phyloP scores from a whole-genome alignment of 208 protist species.

The Vickermania spadyakhi region DNA sequence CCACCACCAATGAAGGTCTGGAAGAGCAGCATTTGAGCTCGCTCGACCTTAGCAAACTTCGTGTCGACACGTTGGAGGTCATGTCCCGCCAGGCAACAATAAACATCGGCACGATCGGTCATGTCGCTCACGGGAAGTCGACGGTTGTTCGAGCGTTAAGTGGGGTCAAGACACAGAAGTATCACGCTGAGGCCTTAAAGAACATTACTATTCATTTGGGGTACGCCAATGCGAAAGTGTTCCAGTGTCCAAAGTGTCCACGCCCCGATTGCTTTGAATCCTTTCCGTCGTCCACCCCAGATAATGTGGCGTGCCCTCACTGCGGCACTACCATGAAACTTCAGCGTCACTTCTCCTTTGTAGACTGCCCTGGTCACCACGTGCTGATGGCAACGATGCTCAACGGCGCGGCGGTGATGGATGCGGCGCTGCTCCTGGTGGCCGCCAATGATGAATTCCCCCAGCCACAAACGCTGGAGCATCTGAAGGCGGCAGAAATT shows the following conservation, averaged over 20 bases:
- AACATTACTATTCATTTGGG: conserved; percentile 99
- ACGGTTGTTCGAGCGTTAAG: conserved; percentile 99
- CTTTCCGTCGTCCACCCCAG: conserved; percentile 81
- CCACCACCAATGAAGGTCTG: conserved; percentile 36
- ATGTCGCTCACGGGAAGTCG: conserved; percentile 99
- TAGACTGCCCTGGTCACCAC: conserved; percentile 99
- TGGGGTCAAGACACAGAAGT: conserved; percentile 98
- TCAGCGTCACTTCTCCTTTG: conserved; percentile 97
- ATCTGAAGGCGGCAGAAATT: conserved; percentile 99
- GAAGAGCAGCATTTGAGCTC: conserved; percentile 61
- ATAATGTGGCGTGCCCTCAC: conserved; percentile 69
- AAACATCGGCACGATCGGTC: conserved; percentile 99
- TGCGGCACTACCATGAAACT: conserved; percentile 67
- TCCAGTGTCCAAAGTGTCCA: conserved; percentile 75
- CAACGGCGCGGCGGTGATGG: conserved; percentile 99
- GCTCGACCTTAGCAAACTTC: conserved; percentile 76
- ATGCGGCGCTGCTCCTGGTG: conserved; percentile 97
- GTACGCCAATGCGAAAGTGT: conserved; percentile 99
- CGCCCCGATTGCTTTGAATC: conserved; percentile 92
- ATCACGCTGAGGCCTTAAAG: conserved; percentile 98
- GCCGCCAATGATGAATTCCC: conserved; percentile 94
- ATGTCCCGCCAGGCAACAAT: conserved; percentile 99
- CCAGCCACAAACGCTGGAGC: conserved; percentile 74
- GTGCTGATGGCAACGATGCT: conserved; percentile 99
- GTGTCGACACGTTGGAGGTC: conserved; percentile 94